Base-by-base conservation (phyloP, 805 yeast genomes). In the Yarrowia divulgata region DNA sequence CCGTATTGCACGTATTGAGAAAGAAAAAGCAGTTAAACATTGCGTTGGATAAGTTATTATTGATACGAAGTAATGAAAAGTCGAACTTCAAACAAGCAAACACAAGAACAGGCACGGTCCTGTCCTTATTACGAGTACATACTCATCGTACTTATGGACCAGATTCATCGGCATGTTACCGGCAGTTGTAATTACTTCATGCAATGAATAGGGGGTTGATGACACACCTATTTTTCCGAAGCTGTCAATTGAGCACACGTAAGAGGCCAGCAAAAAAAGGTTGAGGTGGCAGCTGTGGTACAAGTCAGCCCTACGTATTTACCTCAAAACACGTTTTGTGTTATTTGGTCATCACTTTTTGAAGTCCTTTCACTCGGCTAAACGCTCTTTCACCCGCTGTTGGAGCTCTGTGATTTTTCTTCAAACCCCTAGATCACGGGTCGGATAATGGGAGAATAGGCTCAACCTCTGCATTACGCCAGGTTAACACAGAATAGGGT, bases 351-450 rank as follows among this genome's bases (percentile, higher is more conserved):
- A 48, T 29, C 18, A 10, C 16, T 14, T 49, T 49, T 49, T 9
- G 14, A 49, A n/a, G 19, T 49, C 18, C 19, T 9, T 49, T 32
- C 18, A 49, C 39, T 32, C 54, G 52, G 52, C 52, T 48, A 48
- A 48, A 48, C 52, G 16, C 52, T 14, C 35, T 14, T 18, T 48
- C 10, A 23, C 35, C n/a, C 18, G 10, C 35, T 48, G 18, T 18
- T 48, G 7, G 12, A 48, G 19, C 18, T 32, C 18, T 16, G 54
- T 16, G 19, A 14, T 10, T 32, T 32, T 49, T 48, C 16, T 16
- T 49, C 54, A 32, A 32, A 14, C 54, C 39, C 54, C 54, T 49
- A 49, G 39, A 52, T 52, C 57, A 52, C 57, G 57, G 57, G 57
- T 52, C 40, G 55, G 40, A 32, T 49, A 49, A 3, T 49, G 54